Evolutionary conservation across 108 stramenopile genomes (phyloP), one percentile per base, ranked within the genome.

Genomic region (Skeletonema menzelii): DNA sequence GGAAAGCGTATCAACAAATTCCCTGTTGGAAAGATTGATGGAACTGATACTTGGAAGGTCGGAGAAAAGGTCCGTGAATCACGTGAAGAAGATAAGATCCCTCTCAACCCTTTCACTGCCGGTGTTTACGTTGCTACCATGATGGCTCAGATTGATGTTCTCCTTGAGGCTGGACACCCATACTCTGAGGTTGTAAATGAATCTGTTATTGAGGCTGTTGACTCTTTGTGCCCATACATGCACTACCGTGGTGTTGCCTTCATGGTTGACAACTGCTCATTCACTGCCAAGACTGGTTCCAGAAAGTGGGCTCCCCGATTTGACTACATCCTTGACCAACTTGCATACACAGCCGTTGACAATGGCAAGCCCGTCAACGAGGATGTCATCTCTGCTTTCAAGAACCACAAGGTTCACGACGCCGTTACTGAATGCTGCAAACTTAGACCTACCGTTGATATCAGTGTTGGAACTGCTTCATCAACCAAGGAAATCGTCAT

Each of bases 181-280:
- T 98, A 97, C 90, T 96, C 96, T n/a, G 98, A 98, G 88, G 95
- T 97, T 75, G 94, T 98, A 69, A 98, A 98, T 83, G 98, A 98
- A 78, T 97, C 96, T 46, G 98, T 98, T 65, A 98, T 98, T 78
- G 98, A 98, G 84, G 98, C 98, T 47, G 98, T 98, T 28, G 98
- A 98, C 82, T 97, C 97, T 35, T 82, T 98, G 49, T 96, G 96
- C 82, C 98, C 98, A 17, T 98, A 98, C 94, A 98, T 97, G 98
- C 98, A 98, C 92, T 97, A 97, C 93, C 84, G 93, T 72, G 97
- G 98, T 14, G 95, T 98, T 78, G 95, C 98, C 61, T 97, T 97
- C 89, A 98, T 98, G 98, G 98, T 98, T 59, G 98, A 98, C 82
- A 98, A 98, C 91, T 98, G 98, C 91, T 97, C 96, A 49, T 97